Base-by-base conservation (phyloP, 2,329 filamentous ascomycete species). In the Venturia oleaginea region DNA sequence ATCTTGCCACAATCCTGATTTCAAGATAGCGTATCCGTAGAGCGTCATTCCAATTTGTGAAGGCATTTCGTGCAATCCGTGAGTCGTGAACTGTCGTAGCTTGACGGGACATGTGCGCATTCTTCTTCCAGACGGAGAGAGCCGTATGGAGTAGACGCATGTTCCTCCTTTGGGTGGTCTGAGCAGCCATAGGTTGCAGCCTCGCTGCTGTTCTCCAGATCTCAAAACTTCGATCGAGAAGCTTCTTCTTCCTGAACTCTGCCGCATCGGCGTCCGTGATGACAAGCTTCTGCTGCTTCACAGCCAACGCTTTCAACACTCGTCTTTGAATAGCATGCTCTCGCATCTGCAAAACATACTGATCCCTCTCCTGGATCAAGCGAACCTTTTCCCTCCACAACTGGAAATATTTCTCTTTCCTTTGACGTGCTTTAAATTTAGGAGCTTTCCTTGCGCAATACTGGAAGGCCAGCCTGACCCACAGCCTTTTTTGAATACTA, bases 31-130 rank as follows among this genome's bases (percentile, higher is more conserved):
- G 77, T 66, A 78, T 80, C 22, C 85, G 83, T 19, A 86, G 76
- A 19, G 76, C 76, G 68, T 87, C 83, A 67, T 87, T 87, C 86
- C 86, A 88, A 13, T 76, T 75, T 1, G 80, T 85, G 77, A 83
- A 85, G 3, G 82, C 77, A 70, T 84, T 84, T 61, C 79, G 80
- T 61, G 86, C 69, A 34, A 86, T 71, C 57, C 84, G 80, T 67
- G 77, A 71, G 13, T 76, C 79, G 69, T 86, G 78, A 38, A 83
- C 74, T 61, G 77, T 73, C 27, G 75, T 73, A 22, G 85, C 84
- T 68, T 79, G 75, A 59, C 74, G 75, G 40, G 79, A 75, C 68
- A 79, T 67, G 4, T 70, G 65, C 68, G 72, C 65, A 24, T 72
- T 79, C 30, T 76, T 72, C 17, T 77, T 75, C 84, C 85, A 87